phyloP scores from a whole-genome alignment of 2,329 filamentous ascomycete species.

The Penicillium sp. region DNA sequence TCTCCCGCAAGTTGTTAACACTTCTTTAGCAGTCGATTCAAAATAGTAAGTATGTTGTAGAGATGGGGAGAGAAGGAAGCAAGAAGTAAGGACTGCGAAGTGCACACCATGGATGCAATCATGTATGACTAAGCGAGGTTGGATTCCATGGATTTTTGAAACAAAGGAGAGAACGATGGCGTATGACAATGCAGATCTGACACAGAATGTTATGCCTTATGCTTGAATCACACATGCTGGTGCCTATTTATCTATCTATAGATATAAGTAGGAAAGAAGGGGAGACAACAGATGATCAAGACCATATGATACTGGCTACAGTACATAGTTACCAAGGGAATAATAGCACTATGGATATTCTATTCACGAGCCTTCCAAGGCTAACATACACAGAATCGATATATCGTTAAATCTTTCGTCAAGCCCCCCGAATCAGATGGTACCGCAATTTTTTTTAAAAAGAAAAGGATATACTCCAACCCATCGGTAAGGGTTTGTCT shows the following conservation, averaged over 20 bases:
- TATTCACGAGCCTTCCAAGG: constrained; percentile 3
- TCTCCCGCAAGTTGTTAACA: no score
- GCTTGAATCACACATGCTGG: neutral
- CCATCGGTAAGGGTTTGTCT: neutral
- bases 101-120: no score
- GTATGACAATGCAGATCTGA: neutral
- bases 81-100: no score
- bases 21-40: no score
- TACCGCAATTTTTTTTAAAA: neutral
- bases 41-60: no score
- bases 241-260: neutral
- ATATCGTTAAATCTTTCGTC: constrained; percentile 2
- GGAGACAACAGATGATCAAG: neutral
- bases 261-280: neutral
- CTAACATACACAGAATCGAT: constrained; percentile 4
- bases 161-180: no score
- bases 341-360: neutral
- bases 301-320: neutral
- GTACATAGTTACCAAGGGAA: neutral
- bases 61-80: no score
- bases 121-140: no score
- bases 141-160: no score
- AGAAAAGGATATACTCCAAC: neutral
- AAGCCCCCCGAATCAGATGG: neutral
- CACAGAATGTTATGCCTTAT: neutral